Evolutionary conservation across 2,329 filamentous ascomycete genomes (phyloP), one percentile per base, ranked within the genome.

Genomic region (Colletotrichum cuscutae): DNA sequence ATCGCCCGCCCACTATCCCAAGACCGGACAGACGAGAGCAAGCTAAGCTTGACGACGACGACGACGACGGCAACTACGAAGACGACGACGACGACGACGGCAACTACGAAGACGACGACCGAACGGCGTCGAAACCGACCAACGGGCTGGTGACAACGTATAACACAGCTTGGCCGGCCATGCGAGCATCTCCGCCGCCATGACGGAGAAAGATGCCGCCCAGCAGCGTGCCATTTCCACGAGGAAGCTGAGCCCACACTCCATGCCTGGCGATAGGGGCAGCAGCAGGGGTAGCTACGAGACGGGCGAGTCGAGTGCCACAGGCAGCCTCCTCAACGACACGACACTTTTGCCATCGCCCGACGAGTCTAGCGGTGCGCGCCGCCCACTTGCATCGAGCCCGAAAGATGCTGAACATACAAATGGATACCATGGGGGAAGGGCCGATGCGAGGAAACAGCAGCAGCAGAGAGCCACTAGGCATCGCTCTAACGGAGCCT

Each of bases 401-500:
- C 72, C 54, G 13, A 65, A 77, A 77, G 65, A 72, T 63, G 15
- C 75, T 75, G 58, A 78, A 73, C 46, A 75, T 67, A 68, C 78
- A 76, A 72, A 53, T 46, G 72, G 68, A 64, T 32, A 52, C 57
- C 37, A 26, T 24, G 71, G 37, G 13, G 37, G 24, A 75, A 78
- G 35, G 73, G 5, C 13, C 37, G 75, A 65, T 75, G 76, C 63
- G 78, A 75, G 12, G 59, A 72, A 59, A 60, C 70, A 32, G 32
- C 32, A 42, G 32, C 32, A 42, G 37, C 37, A 73, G 74, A 70
- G 68, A 72, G 67, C 65, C 54, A 81, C 85, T 65, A 88, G 84
- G 76, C 80, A 83, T 35, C 83, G 86, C 19, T 82, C 86, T 6
- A 84, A 82, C 74, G 86, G 87, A 59, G 86, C 85, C 8, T 90